Percentiles rank a stretch among this genome's conserved stretches.
Evolutionary conservation across 2,329 filamentous ascomycete species (phyloP).

Genomic region (Colletotrichum trifolii): DNA sequence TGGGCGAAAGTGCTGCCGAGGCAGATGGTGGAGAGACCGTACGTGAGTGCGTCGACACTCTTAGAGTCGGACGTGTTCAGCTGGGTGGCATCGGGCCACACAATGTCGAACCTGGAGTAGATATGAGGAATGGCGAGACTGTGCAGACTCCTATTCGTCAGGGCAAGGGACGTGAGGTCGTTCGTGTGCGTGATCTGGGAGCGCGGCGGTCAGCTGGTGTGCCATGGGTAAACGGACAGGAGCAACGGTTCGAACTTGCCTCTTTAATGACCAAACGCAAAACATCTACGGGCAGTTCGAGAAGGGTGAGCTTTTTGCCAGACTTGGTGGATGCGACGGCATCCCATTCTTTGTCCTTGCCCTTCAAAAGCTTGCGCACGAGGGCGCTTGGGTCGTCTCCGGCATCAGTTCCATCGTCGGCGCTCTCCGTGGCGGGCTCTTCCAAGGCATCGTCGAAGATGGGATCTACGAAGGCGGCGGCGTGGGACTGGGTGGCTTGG

Average conservation of each 20-base stretch:
- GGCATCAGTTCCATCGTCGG: constrained; percentile 16
- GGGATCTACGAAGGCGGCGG: constrained; percentile 16
- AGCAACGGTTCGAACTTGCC: constrained; percentile 55
- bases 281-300: constrained; percentile 83
- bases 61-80: constrained; percentile 72
- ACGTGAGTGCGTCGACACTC: constrained; percentile 85
- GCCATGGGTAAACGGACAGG: constrained; percentile 18
- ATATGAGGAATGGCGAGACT: constrained; percentile 80
- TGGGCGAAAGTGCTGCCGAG: constrained; percentile 67
- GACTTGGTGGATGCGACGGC: constrained; percentile 58
- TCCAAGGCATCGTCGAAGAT: constrained; percentile 17
- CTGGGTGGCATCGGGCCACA: constrained; percentile 79
- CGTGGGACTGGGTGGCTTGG: constrained; percentile 31
- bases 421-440: constrained; percentile 7
- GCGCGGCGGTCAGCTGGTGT: constrained; percentile 28
- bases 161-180: constrained; percentile 80
- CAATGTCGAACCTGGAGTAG: constrained; percentile 87
- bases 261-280: constrained; percentile 83
- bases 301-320: constrained; percentile 62
- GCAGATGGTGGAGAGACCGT: constrained; percentile 82
- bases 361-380: constrained; percentile 57
- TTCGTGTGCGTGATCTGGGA: constrained; percentile 81
- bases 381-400: constrained; percentile 38
- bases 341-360: constrained; percentile 76
- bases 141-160: constrained; percentile 83